A percentile compares a stretch with the other conserved stretches of the same genome.
These are phyloP conservation scores for Aspergillus saccharolyticus DNA, from an alignment of 495 filamentous ascomycete species.

Conservation along the genomic window DNA sequence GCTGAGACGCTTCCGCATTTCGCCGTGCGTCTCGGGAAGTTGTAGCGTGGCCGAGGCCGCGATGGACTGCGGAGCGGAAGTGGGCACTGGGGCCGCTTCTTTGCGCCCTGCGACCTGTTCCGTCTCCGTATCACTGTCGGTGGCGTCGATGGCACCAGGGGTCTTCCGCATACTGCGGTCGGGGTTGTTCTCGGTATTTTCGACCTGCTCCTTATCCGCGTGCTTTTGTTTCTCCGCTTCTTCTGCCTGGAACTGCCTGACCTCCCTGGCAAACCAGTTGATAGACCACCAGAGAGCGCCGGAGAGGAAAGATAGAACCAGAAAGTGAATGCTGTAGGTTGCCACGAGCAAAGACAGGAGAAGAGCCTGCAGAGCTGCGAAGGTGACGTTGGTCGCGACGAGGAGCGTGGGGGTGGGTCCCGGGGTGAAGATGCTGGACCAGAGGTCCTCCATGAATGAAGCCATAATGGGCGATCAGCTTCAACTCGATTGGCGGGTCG, in stretches of 20 bases:
- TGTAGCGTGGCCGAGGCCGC: slow-evolving; percentile 26
- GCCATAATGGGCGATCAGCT: slow-evolving; percentile 53
- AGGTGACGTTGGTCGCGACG: slow-evolving; percentile 84
- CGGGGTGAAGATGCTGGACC: slow-evolving; percentile 86
- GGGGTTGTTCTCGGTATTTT: slow-evolving; percentile 16
- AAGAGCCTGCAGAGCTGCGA: slow-evolving; percentile 75
- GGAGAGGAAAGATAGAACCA: slow-evolving; percentile 70
- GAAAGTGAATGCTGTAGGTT: slow-evolving; percentile 85
- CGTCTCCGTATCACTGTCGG: slow-evolving; percentile 49
- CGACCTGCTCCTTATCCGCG: slow-evolving; percentile 27
- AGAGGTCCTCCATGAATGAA: slow-evolving; percentile 75
- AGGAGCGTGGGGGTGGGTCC: slow-evolving; percentile 84
- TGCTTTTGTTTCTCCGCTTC: slow-evolving; percentile 46
- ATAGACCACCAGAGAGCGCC: slow-evolving; percentile 85
- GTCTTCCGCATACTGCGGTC: slow-evolving; percentile 28
- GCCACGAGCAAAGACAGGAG: slow-evolving; percentile 70
- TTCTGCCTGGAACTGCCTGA: slow-evolving; percentile 57
- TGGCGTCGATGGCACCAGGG: slow-evolving; percentile 25
- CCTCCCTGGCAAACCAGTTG: slow-evolving; percentile 91
- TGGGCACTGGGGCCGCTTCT: slow-evolving; percentile 8
- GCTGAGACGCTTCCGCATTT: slow-evolving; percentile 39
- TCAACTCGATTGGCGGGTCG: background rate
- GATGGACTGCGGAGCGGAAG: slow-evolving; percentile 18
- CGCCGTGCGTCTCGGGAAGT: slow-evolving; percentile 23
- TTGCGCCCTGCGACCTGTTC: slow-evolving; percentile 29